Conservation (phyloP, 2,329 filamentous ascomycete genomes). For the Monosporascus ibericus region DNA sequence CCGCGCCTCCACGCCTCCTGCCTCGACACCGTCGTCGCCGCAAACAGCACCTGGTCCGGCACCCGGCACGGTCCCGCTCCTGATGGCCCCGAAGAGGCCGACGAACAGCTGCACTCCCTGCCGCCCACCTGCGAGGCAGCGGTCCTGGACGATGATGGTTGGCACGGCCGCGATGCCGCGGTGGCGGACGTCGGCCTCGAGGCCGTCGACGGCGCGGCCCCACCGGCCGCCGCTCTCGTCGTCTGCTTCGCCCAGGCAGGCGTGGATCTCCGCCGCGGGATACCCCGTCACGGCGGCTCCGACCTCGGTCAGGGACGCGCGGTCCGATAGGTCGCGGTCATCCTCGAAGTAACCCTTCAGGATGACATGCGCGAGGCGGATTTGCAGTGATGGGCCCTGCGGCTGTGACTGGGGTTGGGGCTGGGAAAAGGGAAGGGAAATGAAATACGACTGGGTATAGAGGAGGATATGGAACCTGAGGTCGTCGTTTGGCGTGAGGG, state of each 20-base stretch:
- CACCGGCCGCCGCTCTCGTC: constrained; percentile 19
- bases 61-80: constrained; percentile 3
- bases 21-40: no score
- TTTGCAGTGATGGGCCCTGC: constrained; percentile 27
- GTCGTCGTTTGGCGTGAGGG: not conserved
- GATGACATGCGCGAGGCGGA: constrained; percentile 34
- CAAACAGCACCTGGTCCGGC: no score
- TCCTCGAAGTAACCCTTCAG: constrained; percentile 36
- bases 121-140: constrained; percentile 64
- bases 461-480: not conserved
- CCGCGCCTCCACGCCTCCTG: no score
- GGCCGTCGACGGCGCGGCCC: constrained; percentile 23
- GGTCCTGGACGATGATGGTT: constrained; percentile 64
- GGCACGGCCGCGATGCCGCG: constrained; percentile 58
- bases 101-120: constrained; percentile 62
- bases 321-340: constrained; percentile 36
- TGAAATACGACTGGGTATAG: not conserved
- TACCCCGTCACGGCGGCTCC: constrained; percentile 12
- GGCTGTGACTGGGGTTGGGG: constrained; percentile 6
- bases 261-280: constrained; percentile 15
- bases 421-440: not conserved
- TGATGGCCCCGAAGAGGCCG: constrained; percentile 57
- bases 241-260: constrained; percentile 24
- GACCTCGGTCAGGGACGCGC: constrained; percentile 29
- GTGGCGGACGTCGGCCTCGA: constrained; percentile 16